A percentile compares a stretch with the other conserved stretches of the same genome.
Conservation (phyloP, 2,329 filamentous ascomycete genomes). For the Phoma sp. region DNA sequence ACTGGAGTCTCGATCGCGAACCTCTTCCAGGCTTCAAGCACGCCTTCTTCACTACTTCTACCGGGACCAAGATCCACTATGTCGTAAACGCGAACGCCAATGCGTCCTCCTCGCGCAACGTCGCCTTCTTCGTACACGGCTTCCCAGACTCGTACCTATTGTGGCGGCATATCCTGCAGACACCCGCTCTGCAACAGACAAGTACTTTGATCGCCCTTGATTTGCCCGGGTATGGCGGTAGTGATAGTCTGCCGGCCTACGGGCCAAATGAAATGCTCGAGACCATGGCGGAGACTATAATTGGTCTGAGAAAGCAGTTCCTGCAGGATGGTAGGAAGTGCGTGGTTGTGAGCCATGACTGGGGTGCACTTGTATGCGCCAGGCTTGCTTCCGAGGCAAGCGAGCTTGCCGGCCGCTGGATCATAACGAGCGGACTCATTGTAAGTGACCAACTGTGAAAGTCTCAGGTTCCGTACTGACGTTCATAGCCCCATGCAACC, state of each 20-base stretch:
- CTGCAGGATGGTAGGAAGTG: slow-evolving; percentile 35
- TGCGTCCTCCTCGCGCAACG: slow-evolving; percentile 33
- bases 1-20: slow-evolving; percentile 61
- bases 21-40: slow-evolving; percentile 56
- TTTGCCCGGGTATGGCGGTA: slow-evolving; percentile 65
- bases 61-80: slow-evolving; percentile 62
- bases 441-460: slow-evolving; percentile 46
- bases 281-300: slow-evolving; percentile 59
- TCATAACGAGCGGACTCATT: slow-evolving; percentile 60
- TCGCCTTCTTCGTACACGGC: slow-evolving; percentile 64
- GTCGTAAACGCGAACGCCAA: slow-evolving; percentile 47
- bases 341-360: slow-evolving; percentile 61
- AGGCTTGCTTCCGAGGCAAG: slow-evolving; percentile 65
- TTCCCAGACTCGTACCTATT: slow-evolving; percentile 65
- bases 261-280: slow-evolving; percentile 60
- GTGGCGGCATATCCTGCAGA: slow-evolving; percentile 58
- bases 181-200: slow-evolving; percentile 45
- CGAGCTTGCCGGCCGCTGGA: slow-evolving; percentile 61
- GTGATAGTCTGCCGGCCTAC: slow-evolving; percentile 58
- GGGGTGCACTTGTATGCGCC: slow-evolving; percentile 60
- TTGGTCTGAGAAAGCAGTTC: slow-evolving; percentile 57
- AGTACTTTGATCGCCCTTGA: slow-evolving; percentile 60
- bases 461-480: neutral
- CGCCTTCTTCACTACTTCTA: slow-evolving; percentile 57
- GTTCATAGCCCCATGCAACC: slow-evolving; percentile 49